Conservation (phyloP, 805 yeast species). For the Pichia sporocuriosa region DNA sequence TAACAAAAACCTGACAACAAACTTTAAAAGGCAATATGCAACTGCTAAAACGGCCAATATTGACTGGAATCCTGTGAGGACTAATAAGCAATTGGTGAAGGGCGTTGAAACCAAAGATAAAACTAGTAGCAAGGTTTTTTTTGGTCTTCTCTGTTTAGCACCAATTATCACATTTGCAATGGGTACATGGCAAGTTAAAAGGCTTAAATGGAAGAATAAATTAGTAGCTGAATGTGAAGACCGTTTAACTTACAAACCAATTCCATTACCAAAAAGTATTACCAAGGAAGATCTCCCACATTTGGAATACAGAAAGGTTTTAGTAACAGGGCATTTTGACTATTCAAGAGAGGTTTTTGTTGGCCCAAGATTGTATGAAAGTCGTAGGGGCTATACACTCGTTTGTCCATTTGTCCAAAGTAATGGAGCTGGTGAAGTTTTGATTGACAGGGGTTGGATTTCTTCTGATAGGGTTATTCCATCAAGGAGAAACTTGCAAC, state of each 20-base stretch:
- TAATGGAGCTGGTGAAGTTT: conserved; percentile 67
- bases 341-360: conserved; percentile 84
- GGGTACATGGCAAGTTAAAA: conserved; percentile 88
- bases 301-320: conserved; percentile 76
- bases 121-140: conserved; percentile 24
- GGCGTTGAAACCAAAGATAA: conserved; percentile 21
- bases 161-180: conserved; percentile 80
- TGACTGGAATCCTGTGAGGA: conserved; percentile 78
- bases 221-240: conserved; percentile 80
- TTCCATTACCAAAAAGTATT: conserved; percentile 61
- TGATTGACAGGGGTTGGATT: conserved; percentile 92
- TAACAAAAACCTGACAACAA: neutral
- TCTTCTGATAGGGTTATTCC: conserved; percentile 59
- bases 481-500: conserved; percentile 48
- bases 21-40: conserved; percentile 21
- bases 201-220: conserved; percentile 83
- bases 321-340: conserved; percentile 70
- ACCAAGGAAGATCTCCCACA: conserved; percentile 58
- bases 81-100: conserved; percentile 35
- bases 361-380: conserved; percentile 79
- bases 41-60: conserved; percentile 58
- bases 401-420: conserved; percentile 76
- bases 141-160: conserved; percentile 54
- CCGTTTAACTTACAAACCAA: conserved; percentile 63
- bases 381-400: conserved; percentile 67